Base-by-base conservation (phyloP, 345 rosid genomes). In the Lumnitzera racemosa region DNA sequence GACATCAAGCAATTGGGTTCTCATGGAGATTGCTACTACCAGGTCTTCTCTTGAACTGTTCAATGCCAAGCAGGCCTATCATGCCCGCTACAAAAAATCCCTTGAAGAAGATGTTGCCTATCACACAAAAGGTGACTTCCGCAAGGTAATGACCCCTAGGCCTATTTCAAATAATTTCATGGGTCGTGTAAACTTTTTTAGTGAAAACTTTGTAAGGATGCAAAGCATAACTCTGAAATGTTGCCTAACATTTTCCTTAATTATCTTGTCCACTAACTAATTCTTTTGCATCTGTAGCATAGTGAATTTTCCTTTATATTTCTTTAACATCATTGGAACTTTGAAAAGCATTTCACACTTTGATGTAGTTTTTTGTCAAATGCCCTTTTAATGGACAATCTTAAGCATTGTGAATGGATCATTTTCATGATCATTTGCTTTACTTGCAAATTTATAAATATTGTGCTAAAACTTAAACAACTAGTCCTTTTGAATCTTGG, bases 81-180 rank as follows among this genome's bases (percentile, higher is more conserved):
- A 89, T 66, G 76, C 82, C 67, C 89, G 85, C 27, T 82, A 76
- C 65, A 87, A 83, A 85, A 82, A 74, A 63, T 91, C 95, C 29
- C 81, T 88, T 0, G 96, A 91, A 74, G 98, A 91, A 71, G 98
- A 91, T 81, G 91, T 91, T 31, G 91, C 96, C 13, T 56, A 85
- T 55, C 90, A 88, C 73, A 80, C 90, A 41, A 73, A 74, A 20
- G 95, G 98, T 63, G 85, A 89, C 58, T 62, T 66, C 70, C 86
- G 85, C 75, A 91, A 91, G 96, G 98, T 86, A 71, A 43, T 15
- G 29, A 56, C 20, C 25, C 49, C 24, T 10, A 15, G 17, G 13
- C 13, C 49, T 55, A 60, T 15, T 23, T 29, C 25, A n/a, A 25
- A 14, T 52, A 52, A 52, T 25, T 16, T 52, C 55, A 52, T 36